A percentile compares a stretch with the other conserved stretches of the same genome.
Evolutionary conservation across 768 basidiomycete genomes (phyloP).

Genomic region (Lentinula sp.): DNA sequence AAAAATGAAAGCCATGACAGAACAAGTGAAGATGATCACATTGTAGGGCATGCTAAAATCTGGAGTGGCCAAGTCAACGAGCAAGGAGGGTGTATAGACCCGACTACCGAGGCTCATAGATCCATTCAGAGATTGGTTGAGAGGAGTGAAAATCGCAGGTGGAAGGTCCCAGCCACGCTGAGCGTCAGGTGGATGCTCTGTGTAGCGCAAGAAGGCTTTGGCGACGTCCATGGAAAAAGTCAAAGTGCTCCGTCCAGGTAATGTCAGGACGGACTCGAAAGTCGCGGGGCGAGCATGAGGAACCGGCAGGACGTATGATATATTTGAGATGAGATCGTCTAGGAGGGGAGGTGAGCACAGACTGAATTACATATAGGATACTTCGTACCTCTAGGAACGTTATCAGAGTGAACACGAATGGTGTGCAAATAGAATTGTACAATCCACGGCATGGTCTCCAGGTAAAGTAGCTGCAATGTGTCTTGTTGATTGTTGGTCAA

Average conservation of each 20-base stretch:
- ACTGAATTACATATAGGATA: neutral
- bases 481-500: slow-evolving; percentile 53
- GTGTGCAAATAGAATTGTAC: slow-evolving; percentile 87
- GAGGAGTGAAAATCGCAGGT: slow-evolving; percentile 66
- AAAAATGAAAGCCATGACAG: slow-evolving; percentile 87
- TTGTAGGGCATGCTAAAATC: slow-evolving; percentile 99
- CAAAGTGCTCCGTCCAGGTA: slow-evolving; percentile 67
- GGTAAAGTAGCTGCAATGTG: slow-evolving; percentile 52
- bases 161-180: slow-evolving; percentile 94
- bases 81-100: slow-evolving; percentile 75
- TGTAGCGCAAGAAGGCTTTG: slow-evolving; percentile 86
- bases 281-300: slow-evolving; percentile 73
- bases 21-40: slow-evolving; percentile 95
- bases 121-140: slow-evolving; percentile 11
- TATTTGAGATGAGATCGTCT: slow-evolving; percentile 61
- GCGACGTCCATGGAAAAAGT: slow-evolving; percentile 66
- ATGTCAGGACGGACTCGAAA: slow-evolving; percentile 59
- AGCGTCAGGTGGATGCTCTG: slow-evolving; percentile 94
- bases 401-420: slow-evolving; percentile 45
- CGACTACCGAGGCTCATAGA: slow-evolving; percentile 22
- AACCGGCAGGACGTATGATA: slow-evolving; percentile 62
- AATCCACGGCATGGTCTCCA: slow-evolving; percentile 94
- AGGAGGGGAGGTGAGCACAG: slow-evolving; percentile 2
- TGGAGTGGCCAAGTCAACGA: slow-evolving; percentile 94
- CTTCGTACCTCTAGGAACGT: slow-evolving; percentile 25